These are phyloP conservation scores for Leishmania aethiopica DNA, from an alignment of 208 protist genomes.

Conservation along the genomic window DNA sequence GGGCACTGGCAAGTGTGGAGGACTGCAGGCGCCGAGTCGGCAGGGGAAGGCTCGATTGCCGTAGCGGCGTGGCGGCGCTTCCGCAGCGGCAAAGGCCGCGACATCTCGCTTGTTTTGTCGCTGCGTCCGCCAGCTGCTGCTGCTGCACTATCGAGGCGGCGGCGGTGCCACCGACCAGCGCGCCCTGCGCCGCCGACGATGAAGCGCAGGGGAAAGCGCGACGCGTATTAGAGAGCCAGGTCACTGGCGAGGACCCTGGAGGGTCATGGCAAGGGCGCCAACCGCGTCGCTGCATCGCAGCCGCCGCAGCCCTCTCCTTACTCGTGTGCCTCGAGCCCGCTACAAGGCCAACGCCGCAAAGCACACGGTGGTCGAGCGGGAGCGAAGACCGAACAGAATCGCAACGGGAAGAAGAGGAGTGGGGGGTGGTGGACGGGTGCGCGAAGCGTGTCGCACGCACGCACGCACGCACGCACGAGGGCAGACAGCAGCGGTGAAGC, in stretches of 20 bases:
- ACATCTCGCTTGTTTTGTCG: not conserved
- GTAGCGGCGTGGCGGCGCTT: not conserved
- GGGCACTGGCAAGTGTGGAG: not conserved
- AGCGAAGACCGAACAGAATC: not conserved
- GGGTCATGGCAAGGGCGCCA: not conserved
- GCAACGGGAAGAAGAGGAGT: not conserved
- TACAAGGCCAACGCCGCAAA: not conserved
- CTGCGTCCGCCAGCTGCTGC: not conserved
- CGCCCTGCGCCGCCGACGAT: not conserved
- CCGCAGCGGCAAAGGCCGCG: not conserved
- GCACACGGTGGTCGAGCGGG: not conserved
- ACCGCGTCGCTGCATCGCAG: not conserved
- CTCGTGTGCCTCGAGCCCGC: not conserved
- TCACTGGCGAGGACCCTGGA: not conserved
- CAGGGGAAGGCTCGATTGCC: not conserved
- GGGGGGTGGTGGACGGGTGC: not conserved
- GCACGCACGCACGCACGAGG: not conserved
- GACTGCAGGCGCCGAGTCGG: not conserved
- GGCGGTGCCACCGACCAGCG: not conserved
- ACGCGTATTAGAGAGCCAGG: not conserved
- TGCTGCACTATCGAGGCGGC: not conserved
- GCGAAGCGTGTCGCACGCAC: not conserved
- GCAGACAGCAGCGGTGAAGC: not conserved
- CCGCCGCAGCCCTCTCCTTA: too few relatives aligned
- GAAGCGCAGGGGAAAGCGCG: not conserved